Evolutionary conservation across 805 yeast species (phyloP), one percentile per base, ranked within the genome.

Genomic region (Candida nemodendra): DNA sequence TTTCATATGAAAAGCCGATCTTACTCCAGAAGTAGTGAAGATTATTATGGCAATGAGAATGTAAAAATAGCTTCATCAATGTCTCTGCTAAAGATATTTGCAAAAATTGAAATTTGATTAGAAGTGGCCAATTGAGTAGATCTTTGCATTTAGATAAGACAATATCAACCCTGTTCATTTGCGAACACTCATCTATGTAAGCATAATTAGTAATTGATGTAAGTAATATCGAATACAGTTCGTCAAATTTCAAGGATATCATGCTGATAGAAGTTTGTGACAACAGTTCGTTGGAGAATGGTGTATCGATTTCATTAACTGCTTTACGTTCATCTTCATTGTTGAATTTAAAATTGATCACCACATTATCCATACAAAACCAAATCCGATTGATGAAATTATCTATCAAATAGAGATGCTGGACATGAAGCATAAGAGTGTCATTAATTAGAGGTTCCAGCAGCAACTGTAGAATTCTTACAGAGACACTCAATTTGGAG

Each of bases 351-450:
- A 54, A 48, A 38, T 62, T 61, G 9, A 56, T 42, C 1, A 53
- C 56, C 3, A 52, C 45, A 31, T 61, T 59, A 26, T 59, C 59
- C 32, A 61, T 32, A 29, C 65, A 62, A 37, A 61, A 57, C 66
- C 66, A 62, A 2, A 53, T 37, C 34, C 61, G 48, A 14, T 50
- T 44, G 2, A 59, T 47, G 11, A 48, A 39, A 19, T 51, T 53
- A 25, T 62, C 61, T 2, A 61, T 16, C 9, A 44, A 32, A 16
- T 50, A 45, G 2, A 49, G 39, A 5, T 44, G 41, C 18, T 53
- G 55, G 2, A 49, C 36, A 13, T 54, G 50, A 3, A 53, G 31
- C 29, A 50, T 43, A 18, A 58, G 49, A 2, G 42, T 24, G 3
- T 47, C 39, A 12, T 34, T 35, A 7, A 59, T 30, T 7, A 49